Base-by-base conservation (phyloP, 192 early-diverging fungal species). In the Coemansia sp. region DNA sequence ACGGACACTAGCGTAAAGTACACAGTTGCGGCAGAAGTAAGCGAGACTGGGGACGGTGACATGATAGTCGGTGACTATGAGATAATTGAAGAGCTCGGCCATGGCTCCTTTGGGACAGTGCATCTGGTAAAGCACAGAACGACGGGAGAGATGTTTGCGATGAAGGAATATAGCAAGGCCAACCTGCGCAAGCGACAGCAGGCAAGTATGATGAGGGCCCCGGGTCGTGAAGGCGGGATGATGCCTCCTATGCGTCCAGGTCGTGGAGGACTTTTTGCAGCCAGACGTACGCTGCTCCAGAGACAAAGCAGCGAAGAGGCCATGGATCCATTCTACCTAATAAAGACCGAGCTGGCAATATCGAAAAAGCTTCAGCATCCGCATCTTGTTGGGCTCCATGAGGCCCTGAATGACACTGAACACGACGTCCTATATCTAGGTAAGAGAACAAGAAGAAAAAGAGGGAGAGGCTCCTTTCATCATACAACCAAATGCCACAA, bases 121-220 rank as follows among this genome's bases (percentile, higher is more conserved):
- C 86, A 90, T 70, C 72, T 89, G 29, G 92, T 82, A 30, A 70
- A 80, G 41, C 86, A 92, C 73, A 81, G 64, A 22, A 63, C 68
- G 17, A 84, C 81, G 10, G 68, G 73, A 9, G 63, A 59, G 34
- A 8, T 36, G 50, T 72, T 55, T 65, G 96, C 96, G 17, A 87
- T 97, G 54, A 98, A 98, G 79, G 96, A 95, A 77, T 96, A 95
- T 57, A 87, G 86, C 76, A 97, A 96, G 67, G 82, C 89, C 17
- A 86, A 90, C 45, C 74, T 98, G 44, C 85, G 91, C 25, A 88
- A 88, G 50, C 84, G 85, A 45, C 83, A 84, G 56, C 84, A 85
- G 75, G 77, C 85, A 0, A 82, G 86, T 31, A 44, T 69, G 53
- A 61, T 79, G 73, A 67, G 47, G 14, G 11, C 28, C 19, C 6